phyloP scores from a whole-genome alignment of 768 basidiomycete genomes.

The Chalciporus pseudorubinellus region DNA sequence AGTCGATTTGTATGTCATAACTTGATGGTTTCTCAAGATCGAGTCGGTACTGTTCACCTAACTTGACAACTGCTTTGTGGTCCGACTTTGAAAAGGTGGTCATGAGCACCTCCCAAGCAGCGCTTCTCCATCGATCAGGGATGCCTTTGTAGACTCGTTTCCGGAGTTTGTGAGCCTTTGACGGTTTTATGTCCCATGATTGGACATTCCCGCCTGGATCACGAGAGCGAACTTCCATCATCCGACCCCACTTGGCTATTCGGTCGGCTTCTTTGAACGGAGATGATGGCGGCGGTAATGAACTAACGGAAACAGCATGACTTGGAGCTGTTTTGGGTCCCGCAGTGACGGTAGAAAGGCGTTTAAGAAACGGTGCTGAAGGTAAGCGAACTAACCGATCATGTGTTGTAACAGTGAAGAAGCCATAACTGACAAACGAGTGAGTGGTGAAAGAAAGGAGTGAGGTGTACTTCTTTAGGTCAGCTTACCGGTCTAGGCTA shows the following conservation, averaged over 20 bases:
- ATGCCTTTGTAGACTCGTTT: conserved; percentile 90
- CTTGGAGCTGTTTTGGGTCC: conserved; percentile 47
- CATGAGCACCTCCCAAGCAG: conserved; percentile 87
- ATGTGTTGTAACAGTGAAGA: conserved; percentile 76
- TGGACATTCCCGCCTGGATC: conserved; percentile 78
- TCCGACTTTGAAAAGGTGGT: conserved; percentile 48
- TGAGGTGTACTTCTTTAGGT: neutral
- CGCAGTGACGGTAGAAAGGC: conserved; percentile 44
- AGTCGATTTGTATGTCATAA: conserved; percentile 96
- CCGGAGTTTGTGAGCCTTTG: conserved; percentile 67
- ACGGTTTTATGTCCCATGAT: conserved; percentile 64
- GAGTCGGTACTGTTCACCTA: conserved; percentile 54
- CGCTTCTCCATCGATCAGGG: conserved; percentile 92
- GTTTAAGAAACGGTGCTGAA: conserved; percentile 58
- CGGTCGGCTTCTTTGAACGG: conserved; percentile 65
- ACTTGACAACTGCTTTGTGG: conserved; percentile 41
- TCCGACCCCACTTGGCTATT: conserved; percentile 92
- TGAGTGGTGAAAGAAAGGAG: conserved; percentile 11
- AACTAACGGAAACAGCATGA: conserved; percentile 43
- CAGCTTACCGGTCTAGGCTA: conserved; percentile 81
- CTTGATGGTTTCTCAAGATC: conserved; percentile 75
- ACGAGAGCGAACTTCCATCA: conserved; percentile 69
- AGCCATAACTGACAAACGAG: conserved; percentile 72
- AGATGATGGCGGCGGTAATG: conserved; percentile 47
- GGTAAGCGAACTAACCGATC: conserved; percentile 80